phyloP scores from a whole-genome alignment of 768 basidiomycete species.

The Tremella yokohamensis region DNA sequence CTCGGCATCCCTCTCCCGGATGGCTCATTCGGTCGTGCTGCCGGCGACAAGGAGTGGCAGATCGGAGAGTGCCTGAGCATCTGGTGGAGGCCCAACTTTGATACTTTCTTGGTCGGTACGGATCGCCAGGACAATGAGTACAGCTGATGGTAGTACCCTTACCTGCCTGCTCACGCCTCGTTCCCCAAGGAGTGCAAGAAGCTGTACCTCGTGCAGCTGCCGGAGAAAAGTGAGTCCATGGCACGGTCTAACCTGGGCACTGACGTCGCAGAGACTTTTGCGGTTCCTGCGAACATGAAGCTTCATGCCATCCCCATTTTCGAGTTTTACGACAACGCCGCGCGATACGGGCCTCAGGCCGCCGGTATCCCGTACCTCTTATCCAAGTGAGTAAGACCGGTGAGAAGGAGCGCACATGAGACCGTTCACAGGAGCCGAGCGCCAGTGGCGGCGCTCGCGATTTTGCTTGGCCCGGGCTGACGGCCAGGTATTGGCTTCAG shows the following conservation, averaged over 20 bases:
- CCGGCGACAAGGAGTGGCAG: conserved; percentile 87
- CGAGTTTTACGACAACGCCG: conserved; percentile 95
- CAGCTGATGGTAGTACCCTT: conserved; percentile 67
- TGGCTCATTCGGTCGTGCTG: conserved; percentile 54
- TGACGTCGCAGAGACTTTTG: conserved; percentile 70
- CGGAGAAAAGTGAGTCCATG: conserved; percentile 71
- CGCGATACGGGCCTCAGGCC: conserved; percentile 84
- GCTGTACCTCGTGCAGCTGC: conserved; percentile 90
- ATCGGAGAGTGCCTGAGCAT: conserved; percentile 94
- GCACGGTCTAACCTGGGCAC: not conserved
- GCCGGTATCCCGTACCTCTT: conserved; percentile 89
- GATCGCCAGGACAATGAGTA: not conserved
- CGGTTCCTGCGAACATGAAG: conserved; percentile 99
- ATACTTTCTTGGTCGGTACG: conserved; percentile 90
- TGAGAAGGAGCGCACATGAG: not conserved
- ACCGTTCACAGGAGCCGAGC: no score
- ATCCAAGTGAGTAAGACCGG: conserved; percentile 60
- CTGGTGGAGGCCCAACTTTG: conserved; percentile 98
- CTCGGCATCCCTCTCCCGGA: conserved; percentile 65
- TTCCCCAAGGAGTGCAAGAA: conserved; percentile 99
- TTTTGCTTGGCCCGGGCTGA: not conserved
- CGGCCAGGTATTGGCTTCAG: not conserved
- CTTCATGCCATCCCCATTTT: conserved; percentile 92
- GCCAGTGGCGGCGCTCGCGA: not conserved
- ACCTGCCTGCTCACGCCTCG: conserved; percentile 89